Conservation (phyloP, 2,329 filamentous ascomycete genomes). For the Diaporthe vexans region DNA sequence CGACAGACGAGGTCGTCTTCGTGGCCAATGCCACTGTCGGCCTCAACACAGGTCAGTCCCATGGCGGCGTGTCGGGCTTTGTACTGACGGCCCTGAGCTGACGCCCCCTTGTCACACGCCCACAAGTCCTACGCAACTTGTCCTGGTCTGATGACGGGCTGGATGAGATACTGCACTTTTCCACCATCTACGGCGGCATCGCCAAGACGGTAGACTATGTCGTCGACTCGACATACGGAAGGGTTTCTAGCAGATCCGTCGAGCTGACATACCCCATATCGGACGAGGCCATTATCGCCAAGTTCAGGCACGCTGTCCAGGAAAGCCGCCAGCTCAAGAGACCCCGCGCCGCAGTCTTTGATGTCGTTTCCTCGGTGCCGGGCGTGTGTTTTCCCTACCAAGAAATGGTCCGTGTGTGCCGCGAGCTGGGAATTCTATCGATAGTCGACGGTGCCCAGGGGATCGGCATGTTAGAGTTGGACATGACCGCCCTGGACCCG, state of each 20-base stretch:
- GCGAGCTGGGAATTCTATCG: conserved; percentile 76
- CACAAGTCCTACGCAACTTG: conserved; percentile 78
- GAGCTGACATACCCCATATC: conserved; percentile 76
- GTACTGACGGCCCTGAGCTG: neutral
- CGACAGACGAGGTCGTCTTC: conserved; percentile 76
- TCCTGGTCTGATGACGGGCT: conserved; percentile 76
- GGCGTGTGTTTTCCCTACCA: conserved; percentile 87
- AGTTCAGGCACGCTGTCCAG: conserved; percentile 72
- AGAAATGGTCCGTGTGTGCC: conserved; percentile 73
- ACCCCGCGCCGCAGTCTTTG: conserved; percentile 80
- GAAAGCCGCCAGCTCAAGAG: conserved; percentile 63
- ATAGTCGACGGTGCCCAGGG: conserved; percentile 89
- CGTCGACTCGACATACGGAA: conserved; percentile 71
- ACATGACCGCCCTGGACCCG: conserved; percentile 76
- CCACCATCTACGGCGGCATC: conserved; percentile 83
- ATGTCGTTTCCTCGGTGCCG: conserved; percentile 83
- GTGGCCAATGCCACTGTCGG: conserved; percentile 86
- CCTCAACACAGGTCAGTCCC: conserved; percentile 70
- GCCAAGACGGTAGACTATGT: conserved; percentile 80
- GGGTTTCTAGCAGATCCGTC: conserved; percentile 66
- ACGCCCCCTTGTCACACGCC: neutral
- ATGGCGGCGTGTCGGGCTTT: neutral
- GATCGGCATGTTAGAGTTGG: conserved; percentile 81
- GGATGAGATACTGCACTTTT: conserved; percentile 85
- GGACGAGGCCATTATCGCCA: conserved; percentile 74